Base-by-base conservation (phyloP, 768 basidiomycete genomes). In the Lactarius hatsudake region DNA sequence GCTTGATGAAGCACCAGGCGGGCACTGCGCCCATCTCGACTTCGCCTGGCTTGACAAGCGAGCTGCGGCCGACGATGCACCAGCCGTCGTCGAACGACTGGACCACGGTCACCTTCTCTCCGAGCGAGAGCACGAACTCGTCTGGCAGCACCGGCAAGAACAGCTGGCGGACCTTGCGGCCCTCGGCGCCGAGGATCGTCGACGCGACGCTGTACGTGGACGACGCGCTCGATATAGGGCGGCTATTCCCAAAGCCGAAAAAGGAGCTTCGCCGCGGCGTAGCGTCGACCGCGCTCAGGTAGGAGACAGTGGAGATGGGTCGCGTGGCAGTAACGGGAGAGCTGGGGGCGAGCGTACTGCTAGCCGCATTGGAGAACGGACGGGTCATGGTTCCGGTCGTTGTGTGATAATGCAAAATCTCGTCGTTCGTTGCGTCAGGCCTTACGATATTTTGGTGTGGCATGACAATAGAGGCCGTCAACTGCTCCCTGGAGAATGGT, bases 31-130 rank as follows among this genome's bases (percentile, higher is more conserved):
- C 91, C 20, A 91, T 75, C 73, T 91, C 89, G 42, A 87, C 78
- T 51, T 84, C 80, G 23, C 77, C 78, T 4, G 74, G 69, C 28
- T 71, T 74, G 68, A 74, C 62, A 40, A 71, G 30, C 76, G 73
- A 75, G 67, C 87, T 84, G 34, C 88, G 80, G 23, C 84, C 86
- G 61, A 90, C 87, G 61, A 90, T 80, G 71, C 88, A 90, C 91
- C 91, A 93, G 2, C 90, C 91, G 65, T 93, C 91, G 66, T 92
- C 88, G 71, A 87, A 90, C 5, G 85, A 84, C 67, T 85, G 68
- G 66, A 91, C 79, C 34, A 91, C 76, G 1, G 82, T 83, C 51
- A 93, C 76, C 42, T 78, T 78, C 74, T 93, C 89, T 45, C 88
- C 87, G 15, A 81, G 72, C 23, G 79, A 73, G 66, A 89, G 66